phyloP scores from a whole-genome alignment of 495 filamentous ascomycete species.

The Neurospora tetrasperma region DNA sequence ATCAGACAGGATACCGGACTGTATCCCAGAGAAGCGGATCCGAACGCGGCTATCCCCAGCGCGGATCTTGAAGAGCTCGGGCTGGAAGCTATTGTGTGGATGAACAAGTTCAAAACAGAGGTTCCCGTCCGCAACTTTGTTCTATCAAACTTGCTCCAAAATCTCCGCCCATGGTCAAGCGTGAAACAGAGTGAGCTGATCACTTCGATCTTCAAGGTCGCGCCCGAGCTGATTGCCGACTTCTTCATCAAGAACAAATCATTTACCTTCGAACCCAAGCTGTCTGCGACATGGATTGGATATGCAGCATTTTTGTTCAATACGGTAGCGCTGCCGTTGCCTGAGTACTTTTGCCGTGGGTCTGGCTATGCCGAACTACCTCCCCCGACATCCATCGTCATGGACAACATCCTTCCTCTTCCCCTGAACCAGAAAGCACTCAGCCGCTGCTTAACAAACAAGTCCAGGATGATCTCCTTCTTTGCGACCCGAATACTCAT shows the following conservation, averaged over 20 bases:
- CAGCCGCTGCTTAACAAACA: conserved; percentile 65
- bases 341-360: conserved; percentile 50
- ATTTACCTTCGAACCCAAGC: conserved; percentile 83
- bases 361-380: conserved; percentile 50
- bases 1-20: conserved; percentile 57
- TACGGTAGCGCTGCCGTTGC: conserved; percentile 61
- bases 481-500: conserved; percentile 72
- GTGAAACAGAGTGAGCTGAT: conserved; percentile 72
- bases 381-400: conserved; percentile 60
- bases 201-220: conserved; percentile 63
- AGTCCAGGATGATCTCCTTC: conserved; percentile 63
- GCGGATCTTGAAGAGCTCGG: conserved; percentile 52
- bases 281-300: conserved; percentile 86
- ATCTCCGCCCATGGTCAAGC: conserved; percentile 75
- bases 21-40: conserved; percentile 59
- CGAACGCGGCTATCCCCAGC: conserved; percentile 31
- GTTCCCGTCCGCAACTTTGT: conserved; percentile 67
- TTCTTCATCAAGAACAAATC: conserved; percentile 72
- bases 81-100: conserved; percentile 56
- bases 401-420: conserved; percentile 81
- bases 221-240: conserved; percentile 73
- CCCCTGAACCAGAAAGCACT: conserved; percentile 69
- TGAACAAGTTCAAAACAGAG: conserved; percentile 51
- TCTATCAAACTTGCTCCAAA: conserved; percentile 63
- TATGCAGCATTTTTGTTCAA: conserved; percentile 82